phyloP scores from a whole-genome alignment of 495 filamentous ascomycete species.

The Trichoderma parareesei region DNA sequence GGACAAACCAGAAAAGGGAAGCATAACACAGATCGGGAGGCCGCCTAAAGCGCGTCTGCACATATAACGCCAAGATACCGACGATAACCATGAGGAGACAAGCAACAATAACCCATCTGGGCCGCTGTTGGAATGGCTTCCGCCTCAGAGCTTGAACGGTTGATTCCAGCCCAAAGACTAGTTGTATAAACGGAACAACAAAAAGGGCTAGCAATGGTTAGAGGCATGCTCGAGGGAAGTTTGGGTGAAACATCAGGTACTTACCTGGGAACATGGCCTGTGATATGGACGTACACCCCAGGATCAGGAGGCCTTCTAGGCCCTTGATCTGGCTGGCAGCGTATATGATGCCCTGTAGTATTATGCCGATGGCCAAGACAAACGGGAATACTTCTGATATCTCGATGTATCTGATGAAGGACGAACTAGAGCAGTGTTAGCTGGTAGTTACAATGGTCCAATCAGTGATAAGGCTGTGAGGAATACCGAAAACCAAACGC shows the following conservation, averaged over 20 bases:
- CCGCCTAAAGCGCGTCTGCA: constrained; percentile 34
- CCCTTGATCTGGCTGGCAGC: constrained; percentile 37
- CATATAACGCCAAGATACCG: constrained; percentile 31
- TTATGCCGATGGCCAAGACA: constrained; percentile 36
- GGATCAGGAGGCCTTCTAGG: constrained; percentile 29
- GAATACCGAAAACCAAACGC: constrained; percentile 24
- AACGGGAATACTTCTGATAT: constrained; percentile 36
- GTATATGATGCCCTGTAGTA: constrained; percentile 38
- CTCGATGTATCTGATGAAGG: constrained; percentile 32
- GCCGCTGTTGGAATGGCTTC: constrained; percentile 30
- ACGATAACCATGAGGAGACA: constrained; percentile 32
- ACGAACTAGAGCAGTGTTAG: constrained; percentile 16
- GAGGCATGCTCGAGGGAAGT: constrained; percentile 13
- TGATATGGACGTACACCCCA: constrained; percentile 32
- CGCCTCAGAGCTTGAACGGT: constrained; percentile 31
- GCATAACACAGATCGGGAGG: constrained; percentile 34
- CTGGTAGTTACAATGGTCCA: neutral
- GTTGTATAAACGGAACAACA: constrained; percentile 39
- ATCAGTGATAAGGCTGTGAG: neutral
- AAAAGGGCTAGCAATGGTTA: constrained; percentile 31
- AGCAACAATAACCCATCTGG: constrained; percentile 35
- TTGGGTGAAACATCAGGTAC: constrained; percentile 12
- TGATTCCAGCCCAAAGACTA: constrained; percentile 37
- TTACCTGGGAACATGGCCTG: constrained; percentile 41
- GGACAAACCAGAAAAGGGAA: constrained; percentile 43